Evolutionary conservation across 2,329 filamentous ascomycete genomes (phyloP).

Genomic region (Botrytis porri): DNA sequence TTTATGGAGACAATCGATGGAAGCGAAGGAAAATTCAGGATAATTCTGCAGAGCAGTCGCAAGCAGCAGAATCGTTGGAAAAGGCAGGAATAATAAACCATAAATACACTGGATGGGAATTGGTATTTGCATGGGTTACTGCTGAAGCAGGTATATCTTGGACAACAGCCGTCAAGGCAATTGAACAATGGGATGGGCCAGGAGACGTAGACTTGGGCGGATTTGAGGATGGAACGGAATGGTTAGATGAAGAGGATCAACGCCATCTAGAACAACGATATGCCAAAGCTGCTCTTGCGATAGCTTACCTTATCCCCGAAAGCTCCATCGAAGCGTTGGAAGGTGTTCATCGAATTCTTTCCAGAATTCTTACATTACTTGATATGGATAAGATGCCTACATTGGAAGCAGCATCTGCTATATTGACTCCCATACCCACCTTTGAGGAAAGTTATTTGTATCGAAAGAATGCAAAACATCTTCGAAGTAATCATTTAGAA

Average conservation of each 20-base stretch:
- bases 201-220: conserved; percentile 66
- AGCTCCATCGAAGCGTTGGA: conserved; percentile 56
- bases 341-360: conserved; percentile 58
- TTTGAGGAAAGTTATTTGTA: conserved; percentile 39
- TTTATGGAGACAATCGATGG: conserved; percentile 63
- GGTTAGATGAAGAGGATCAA: conserved; percentile 59
- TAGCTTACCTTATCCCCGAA: conserved; percentile 64
- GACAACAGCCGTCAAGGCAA: conserved; percentile 56
- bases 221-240: conserved; percentile 49
- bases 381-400: conserved; percentile 56
- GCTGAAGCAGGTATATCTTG: conserved; percentile 58
- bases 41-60: conserved; percentile 22
- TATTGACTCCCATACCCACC: conserved; percentile 45
- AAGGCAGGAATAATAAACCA: conserved; percentile 32
- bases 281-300: conserved; percentile 64
- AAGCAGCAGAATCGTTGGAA: conserved; percentile 27
- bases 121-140: conserved; percentile 65
- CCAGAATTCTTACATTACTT: conserved; percentile 57
- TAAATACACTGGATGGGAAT: conserved; percentile 63
- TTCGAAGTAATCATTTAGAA: conserved; percentile 54
- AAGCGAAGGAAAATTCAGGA: conserved; percentile 43
- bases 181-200: conserved; percentile 73
- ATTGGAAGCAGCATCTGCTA: conserved; percentile 47
- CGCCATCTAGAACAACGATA: conserved; percentile 61
- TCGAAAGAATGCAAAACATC: conserved; percentile 44